Evolutionary conservation across 805 yeast genomes (phyloP), one percentile per base, ranked within the genome.

Genomic region (Kazachstania taianensis): DNA sequence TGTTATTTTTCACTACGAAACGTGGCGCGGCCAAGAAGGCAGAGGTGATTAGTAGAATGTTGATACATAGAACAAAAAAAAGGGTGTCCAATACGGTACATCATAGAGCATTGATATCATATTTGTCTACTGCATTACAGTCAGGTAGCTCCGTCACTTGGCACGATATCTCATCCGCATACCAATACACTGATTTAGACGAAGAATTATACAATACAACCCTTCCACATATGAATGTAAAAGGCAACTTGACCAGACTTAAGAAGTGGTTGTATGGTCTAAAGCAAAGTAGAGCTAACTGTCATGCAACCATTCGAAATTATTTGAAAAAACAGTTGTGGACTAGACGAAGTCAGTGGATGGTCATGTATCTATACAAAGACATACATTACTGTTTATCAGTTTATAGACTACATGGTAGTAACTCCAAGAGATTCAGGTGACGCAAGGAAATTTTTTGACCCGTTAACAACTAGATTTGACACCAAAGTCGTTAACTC

Each of bases 361-460:
- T 42, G 43, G 45, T 35, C 38, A 12, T 42, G 41, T 23, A 40
- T 42, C n/a, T 37, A 35, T 23, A 3, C 12, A 4, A 30, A 30
- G 7, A 30, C 12, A 7, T 12, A 18, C 16, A 13, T 32, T 13
- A 22, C 28, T 15, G 22, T 39, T 9, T 34, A 38, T 22, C 18
- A 37, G 13, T 42, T 40, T 16, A 41, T 37, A 4, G 43, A 42
- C 22, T 41, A 40, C 25, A 40, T 42, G 41, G 27, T 40, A 6
- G 31, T 41, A 25, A 32, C 38, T 22, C 32, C 36, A 9, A 15
- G 32, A 12, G 34, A 30, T 19, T 7, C 31, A 20, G 22, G 12
- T 4, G 26, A 16, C 20, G 16, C 27, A 5, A 13, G 22, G 5
- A 22, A 28, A 9, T 31, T 40, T 3, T 8, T 38, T 6, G 18